Conservation (phyloP, 1,139 yeast species). For the Yamadazyma diddensiae region DNA sequence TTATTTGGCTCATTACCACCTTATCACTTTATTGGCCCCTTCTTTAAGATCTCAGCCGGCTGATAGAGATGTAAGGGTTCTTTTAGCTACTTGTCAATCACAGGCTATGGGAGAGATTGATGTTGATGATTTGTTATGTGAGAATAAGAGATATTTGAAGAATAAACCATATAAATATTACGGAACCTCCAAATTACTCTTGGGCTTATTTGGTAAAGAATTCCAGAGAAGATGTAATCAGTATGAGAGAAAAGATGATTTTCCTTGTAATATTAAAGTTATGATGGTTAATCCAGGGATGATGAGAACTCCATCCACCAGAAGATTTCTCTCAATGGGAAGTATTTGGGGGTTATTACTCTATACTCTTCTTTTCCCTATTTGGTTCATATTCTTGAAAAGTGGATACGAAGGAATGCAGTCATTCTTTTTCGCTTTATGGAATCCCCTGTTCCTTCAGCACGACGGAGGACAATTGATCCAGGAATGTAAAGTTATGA, state of each 20-base stretch:
- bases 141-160: constrained; percentile 55
- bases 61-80: constrained; percentile 84
- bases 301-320: constrained; percentile 82
- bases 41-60: constrained; percentile 86
- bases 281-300: constrained; percentile 87
- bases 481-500: constrained; percentile 65
- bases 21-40: constrained; percentile 75
- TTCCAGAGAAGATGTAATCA: constrained; percentile 60
- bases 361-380: constrained; percentile 71
- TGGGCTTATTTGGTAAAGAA: constrained; percentile 72
- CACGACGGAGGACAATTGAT: constrained; percentile 65
- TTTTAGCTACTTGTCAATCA: constrained; percentile 72
- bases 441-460: constrained; percentile 64
- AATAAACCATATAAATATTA: constrained; percentile 69
- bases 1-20: constrained; percentile 76
- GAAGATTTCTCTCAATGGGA: constrained; percentile 78
- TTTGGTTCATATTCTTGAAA: constrained; percentile 79
- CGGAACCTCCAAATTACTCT: constrained; percentile 77
- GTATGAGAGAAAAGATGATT: constrained; percentile 62
- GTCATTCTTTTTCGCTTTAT: constrained; percentile 64
- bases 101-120: constrained; percentile 72
- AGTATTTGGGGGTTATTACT: constrained; percentile 64
- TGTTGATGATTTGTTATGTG: constrained; percentile 66
- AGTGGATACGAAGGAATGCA: constrained; percentile 79
- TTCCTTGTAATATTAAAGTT: constrained; percentile 69